These are phyloP conservation scores for Leucaena leucocephala DNA, from an alignment of 306 rosid genomes.

Conservation along the genomic window DNA sequence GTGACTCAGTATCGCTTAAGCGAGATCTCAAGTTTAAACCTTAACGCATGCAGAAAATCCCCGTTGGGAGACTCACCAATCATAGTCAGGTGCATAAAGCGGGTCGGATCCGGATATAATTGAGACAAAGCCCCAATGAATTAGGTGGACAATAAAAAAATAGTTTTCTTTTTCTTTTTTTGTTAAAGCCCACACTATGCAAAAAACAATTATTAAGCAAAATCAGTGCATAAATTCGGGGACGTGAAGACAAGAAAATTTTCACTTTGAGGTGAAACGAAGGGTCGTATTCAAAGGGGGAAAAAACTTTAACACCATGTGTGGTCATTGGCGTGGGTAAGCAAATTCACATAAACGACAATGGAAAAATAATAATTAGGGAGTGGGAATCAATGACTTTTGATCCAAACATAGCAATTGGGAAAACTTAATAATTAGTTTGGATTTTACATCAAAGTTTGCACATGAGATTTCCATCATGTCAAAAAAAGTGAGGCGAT, in stretches of 20 bases:
- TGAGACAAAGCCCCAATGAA: no score
- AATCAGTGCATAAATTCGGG: neutral
- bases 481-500: neutral
- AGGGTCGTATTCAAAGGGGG: neutral
- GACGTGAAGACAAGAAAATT: neutral
- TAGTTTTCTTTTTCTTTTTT: no score
- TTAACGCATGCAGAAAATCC: no score
- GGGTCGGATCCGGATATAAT: no score
- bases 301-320: neutral
- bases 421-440: neutral
- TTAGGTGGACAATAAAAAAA: no score
- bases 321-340: neutral
- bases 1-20: no score
- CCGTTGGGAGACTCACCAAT: no score
- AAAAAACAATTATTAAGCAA: neutral
- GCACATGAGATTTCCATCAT: neutral
- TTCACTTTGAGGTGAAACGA: neutral
- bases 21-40: no score
- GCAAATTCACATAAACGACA: neutral
- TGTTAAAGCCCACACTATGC: neutral
- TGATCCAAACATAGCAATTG: neutral
- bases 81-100: no score
- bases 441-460: neutral
- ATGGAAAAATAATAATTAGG: neutral
- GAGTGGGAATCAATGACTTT: constrained; percentile 1